phyloP scores from a whole-genome alignment of 768 basidiomycete genomes.

The Lactarius indigo region DNA sequence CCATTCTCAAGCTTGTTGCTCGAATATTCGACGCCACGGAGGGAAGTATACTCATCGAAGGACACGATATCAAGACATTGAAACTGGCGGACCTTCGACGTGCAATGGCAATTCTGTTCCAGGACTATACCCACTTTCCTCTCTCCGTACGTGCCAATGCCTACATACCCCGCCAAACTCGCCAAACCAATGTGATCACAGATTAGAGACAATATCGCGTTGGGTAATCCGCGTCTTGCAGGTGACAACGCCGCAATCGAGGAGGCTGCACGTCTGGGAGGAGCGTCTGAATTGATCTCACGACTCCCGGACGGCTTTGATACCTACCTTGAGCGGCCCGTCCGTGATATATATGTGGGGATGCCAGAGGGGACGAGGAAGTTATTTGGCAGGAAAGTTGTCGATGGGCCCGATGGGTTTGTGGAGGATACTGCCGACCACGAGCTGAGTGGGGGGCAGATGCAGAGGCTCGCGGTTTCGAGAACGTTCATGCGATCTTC shows the following conservation, averaged over 20 bases:
- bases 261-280: constrained; percentile 66
- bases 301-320: constrained; percentile 64
- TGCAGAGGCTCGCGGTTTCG: constrained; percentile 72
- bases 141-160: constrained; percentile 50
- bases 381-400: constrained; percentile 58
- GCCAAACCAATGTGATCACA: constrained; percentile 28
- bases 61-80: constrained; percentile 55
- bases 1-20: constrained; percentile 68
- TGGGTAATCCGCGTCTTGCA: constrained; percentile 59
- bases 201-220: constrained; percentile 75
- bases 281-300: constrained; percentile 62
- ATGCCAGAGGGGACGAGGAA: constrained; percentile 61
- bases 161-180: not conserved
- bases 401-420: not conserved
- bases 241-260: constrained; percentile 54
- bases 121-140: constrained; percentile 79
- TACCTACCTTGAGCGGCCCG: constrained; percentile 66
- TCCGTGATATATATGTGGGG: constrained; percentile 61
- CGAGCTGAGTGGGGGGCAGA: constrained; percentile 63
- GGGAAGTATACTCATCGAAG: constrained; percentile 65
- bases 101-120: constrained; percentile 68
- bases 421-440: not conserved
- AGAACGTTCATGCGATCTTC: constrained; percentile 71
- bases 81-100: constrained; percentile 62
- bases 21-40: constrained; percentile 68